Evolutionary conservation across 2,329 filamentous ascomycete genomes (phyloP), one percentile per base, ranked within the genome.

Genomic region (Hawksworthiomyces lignivorus): DNA sequence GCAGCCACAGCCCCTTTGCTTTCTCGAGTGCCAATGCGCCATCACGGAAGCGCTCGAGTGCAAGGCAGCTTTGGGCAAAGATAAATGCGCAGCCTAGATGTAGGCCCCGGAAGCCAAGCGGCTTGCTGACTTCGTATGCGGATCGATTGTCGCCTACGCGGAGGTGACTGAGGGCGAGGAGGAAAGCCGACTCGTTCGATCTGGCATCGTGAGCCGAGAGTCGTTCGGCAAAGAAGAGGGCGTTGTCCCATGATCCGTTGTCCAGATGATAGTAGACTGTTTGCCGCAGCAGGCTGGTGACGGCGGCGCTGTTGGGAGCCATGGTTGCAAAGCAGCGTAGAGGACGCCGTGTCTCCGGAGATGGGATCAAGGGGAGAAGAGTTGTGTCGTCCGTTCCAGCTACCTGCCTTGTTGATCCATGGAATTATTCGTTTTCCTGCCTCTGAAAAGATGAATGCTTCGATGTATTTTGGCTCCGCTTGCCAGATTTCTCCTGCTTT

Each of bases 71-170:
- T 57, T 95, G 88, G 39, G 90, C 90, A 67, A 89, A 95, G 34
- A 96, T 75, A 65, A 90, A 97, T 15, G 86, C 79, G 62, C 90
- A 96, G 22, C 89, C 89, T 20, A 95, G 58, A 62, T 97, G 86
- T 24, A 73, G 69, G 18, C 84, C 85, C 48, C 82, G 78, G 39
- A 76, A 76, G 28, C 80, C 85, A 40, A 79, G 70, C 35, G 77
- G 72, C 56, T 87, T 86, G 60, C 84, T 84, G 52, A 80, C 75
- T 56, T 97, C 89, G 61, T 85, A 90, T 10, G 92, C 89, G 11
- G 88, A 86, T 56, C 87, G 87, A 56, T 81, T 75, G 58, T 94
- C 84, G 24, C 87, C 85, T 34, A 87, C 75, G 38, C 86, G 84
- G 39, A 92, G 75, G 62, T 96, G 82, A 57, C 87, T 94, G 34